Evolutionary conservation across 257 asterid genomes (phyloP).

Genomic region (Solanum bulbocastanum): DNA sequence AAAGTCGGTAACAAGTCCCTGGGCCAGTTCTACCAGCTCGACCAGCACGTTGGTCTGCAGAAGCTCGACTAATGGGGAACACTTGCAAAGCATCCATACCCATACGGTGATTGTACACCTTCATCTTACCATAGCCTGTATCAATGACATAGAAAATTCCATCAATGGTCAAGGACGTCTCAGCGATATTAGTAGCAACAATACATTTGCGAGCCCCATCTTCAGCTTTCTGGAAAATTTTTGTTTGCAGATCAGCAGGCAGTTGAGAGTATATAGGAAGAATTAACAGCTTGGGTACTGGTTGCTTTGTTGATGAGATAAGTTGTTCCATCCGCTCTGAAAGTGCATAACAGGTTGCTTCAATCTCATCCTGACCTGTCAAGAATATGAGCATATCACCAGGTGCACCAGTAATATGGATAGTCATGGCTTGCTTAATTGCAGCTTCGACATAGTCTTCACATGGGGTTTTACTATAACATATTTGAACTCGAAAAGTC

Average conservation of each 20-base stretch:
- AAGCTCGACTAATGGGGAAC: constrained; percentile 90
- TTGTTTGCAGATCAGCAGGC: constrained; percentile 92
- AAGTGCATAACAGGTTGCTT: constrained; percentile 88
- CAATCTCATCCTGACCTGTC: constrained; percentile 99
- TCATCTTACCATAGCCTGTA: constrained; percentile 82
- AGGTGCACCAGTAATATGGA: constrained; percentile 79
- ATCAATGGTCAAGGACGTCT: constrained; percentile 86
- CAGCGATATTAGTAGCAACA: constrained; percentile 91
- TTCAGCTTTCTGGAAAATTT: constrained; percentile 82
- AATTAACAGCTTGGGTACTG: constrained; percentile 62
- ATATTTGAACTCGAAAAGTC: constrained; percentile 71
- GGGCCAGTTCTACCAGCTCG: constrained; percentile 99
- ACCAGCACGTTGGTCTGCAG: constrained; percentile 93
- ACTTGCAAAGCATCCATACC: constrained; percentile 99
- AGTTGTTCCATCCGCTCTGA: constrained; percentile 83
- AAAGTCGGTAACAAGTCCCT: constrained; percentile 89
- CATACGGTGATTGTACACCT: constrained; percentile 90
- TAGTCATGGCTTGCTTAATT: constrained; percentile 87
- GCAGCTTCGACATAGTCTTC: constrained; percentile 98
- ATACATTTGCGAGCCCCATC: constrained; percentile 92
- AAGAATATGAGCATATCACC: constrained; percentile 94
- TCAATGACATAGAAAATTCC: constrained; percentile 87
- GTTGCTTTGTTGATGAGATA: constrained; percentile 47
- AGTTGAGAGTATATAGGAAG: constrained; percentile 96
- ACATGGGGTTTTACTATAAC: constrained; percentile 76